A percentile compares a stretch with the other conserved stretches of the same genome.
These are phyloP conservation scores for Plenodomus biglobosus DNA, from an alignment of 2,329 filamentous ascomycete species.

Conservation along the genomic window DNA sequence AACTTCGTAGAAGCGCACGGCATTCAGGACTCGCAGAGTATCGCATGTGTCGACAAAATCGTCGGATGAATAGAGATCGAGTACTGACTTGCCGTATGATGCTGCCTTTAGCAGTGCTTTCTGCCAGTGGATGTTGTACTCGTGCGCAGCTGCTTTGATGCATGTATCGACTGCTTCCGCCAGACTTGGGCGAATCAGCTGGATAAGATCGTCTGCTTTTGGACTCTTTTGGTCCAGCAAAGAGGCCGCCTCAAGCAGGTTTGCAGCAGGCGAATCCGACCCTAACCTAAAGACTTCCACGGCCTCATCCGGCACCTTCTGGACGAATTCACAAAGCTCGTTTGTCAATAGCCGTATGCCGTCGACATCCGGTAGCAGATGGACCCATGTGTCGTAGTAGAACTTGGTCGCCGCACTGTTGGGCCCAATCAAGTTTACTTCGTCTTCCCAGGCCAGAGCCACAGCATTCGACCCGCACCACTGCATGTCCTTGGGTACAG, in stretches of 20 bases:
- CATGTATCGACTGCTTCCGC: conserved; percentile 93
- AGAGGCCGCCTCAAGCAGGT: conserved; percentile 89
- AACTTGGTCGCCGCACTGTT: conserved; percentile 74
- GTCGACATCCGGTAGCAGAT: conserved; percentile 83
- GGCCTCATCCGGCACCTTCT: conserved; percentile 83
- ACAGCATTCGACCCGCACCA: conserved; percentile 97
- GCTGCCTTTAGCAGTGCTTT: conserved; percentile 95
- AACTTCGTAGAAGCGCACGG: conserved; percentile 86
- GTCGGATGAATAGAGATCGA: conserved; percentile 96
- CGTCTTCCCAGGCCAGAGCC: conserved; percentile 94
- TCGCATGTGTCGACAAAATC: conserved; percentile 99
- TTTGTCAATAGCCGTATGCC: conserved; percentile 90
- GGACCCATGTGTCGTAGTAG: conserved; percentile 88
- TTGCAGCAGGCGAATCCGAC: conserved; percentile 84
- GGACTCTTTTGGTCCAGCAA: conserved; percentile 91
- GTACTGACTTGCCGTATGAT: conserved; percentile 94
- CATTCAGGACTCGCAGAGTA: conserved; percentile 86
- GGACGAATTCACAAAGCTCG: conserved; percentile 95
- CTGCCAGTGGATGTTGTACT: conserved; percentile 89
- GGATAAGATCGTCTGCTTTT: conserved; percentile 96
- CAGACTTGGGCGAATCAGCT: conserved; percentile 82
- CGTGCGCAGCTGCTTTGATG: conserved; percentile 88
- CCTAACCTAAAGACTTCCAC: conserved; percentile 88
- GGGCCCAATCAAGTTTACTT: conserved; percentile 89
- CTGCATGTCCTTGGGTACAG: conserved; percentile 80